Conservation (phyloP, 2,329 filamentous ascomycete genomes). For the Phaeosphaeriaceae sp. region DNA sequence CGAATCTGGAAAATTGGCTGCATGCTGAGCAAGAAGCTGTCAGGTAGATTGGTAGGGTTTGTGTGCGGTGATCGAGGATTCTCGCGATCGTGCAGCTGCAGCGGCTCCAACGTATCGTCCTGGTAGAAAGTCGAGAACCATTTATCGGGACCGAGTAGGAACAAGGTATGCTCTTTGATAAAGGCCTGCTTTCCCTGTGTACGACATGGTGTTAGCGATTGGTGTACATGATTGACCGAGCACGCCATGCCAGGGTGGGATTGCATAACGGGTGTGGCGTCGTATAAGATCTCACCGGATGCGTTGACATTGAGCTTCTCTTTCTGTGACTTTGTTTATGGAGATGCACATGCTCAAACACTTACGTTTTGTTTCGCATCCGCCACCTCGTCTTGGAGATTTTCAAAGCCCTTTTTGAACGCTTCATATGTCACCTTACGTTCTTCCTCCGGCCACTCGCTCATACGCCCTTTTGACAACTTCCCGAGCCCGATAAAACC, state of each 20-base stretch:
- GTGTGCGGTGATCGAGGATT: constrained; percentile 6
- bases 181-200: constrained; percentile 17
- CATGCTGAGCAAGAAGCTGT: constrained; percentile 17
- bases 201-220: constrained; percentile 1
- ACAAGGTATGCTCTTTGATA: constrained; percentile 19
- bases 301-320: background rate
- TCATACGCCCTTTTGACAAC: constrained; percentile 12
- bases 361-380: constrained; percentile 21
- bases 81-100: constrained; percentile 10
- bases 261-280: constrained; percentile 3
- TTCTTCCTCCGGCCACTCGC: constrained; percentile 15
- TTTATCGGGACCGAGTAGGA: constrained; percentile 14
- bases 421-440: constrained; percentile 7
- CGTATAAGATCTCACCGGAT: background rate
- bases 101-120: background rate
- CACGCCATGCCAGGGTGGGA: constrained; percentile 12
- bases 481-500: constrained; percentile 6
- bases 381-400: constrained; percentile 20
- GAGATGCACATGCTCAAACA: background rate
- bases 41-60: constrained; percentile 20
- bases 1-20: constrained; percentile 26
- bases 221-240: constrained; percentile 1
- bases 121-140: constrained; percentile 11
- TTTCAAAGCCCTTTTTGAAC: constrained; percentile 12
- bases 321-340: background rate